Evolutionary conservation across 805 yeast species (phyloP).

Genomic region (Zygoascus ofunaensis): DNA sequence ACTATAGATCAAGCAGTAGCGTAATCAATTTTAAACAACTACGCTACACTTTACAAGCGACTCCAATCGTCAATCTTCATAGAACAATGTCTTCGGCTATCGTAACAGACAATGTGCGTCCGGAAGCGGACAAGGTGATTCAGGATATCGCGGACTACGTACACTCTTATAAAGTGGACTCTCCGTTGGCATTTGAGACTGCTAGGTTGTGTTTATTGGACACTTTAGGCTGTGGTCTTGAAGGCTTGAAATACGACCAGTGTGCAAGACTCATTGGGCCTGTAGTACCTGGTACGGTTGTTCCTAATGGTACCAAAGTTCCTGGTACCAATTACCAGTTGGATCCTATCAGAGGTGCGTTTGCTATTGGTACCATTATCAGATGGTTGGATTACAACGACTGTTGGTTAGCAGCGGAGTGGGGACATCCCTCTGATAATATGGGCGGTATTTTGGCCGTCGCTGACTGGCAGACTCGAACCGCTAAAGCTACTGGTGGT

Average conservation of each 20-base stretch:
- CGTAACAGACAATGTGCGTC: conserved; percentile 39
- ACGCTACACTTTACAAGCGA: not conserved
- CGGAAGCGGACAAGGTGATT: conserved; percentile 42
- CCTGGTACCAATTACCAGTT: conserved; percentile 42
- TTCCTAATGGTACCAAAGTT: conserved; percentile 48
- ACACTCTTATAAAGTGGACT: conserved; percentile 37
- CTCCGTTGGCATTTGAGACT: conserved; percentile 42
- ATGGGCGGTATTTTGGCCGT: conserved; percentile 52
- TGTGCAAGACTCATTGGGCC: conserved; percentile 44
- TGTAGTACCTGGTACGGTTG: conserved; percentile 46
- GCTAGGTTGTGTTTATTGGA: conserved; percentile 49
- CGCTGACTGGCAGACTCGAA: conserved; percentile 46
- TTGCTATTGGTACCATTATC: conserved; percentile 46
- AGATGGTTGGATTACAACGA: conserved; percentile 57
- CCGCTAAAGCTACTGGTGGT: conserved; percentile 33
- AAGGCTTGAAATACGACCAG: conserved; percentile 45
- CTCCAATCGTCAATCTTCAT: conserved; percentile 2
- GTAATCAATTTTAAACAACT: not conserved
- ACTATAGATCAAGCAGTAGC: not conserved
- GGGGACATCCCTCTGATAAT: conserved; percentile 62
- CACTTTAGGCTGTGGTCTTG: conserved; percentile 53
- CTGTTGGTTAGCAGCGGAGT: conserved; percentile 62
- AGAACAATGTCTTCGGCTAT: conserved; percentile 18
- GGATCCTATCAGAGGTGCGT: conserved; percentile 53
- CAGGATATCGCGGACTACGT: conserved; percentile 43